A percentile compares a stretch with the other conserved stretches of the same genome.
These are phyloP conservation scores for Ormosia emarginata DNA, from an alignment of 306 rosid species.

Conservation along the genomic window DNA sequence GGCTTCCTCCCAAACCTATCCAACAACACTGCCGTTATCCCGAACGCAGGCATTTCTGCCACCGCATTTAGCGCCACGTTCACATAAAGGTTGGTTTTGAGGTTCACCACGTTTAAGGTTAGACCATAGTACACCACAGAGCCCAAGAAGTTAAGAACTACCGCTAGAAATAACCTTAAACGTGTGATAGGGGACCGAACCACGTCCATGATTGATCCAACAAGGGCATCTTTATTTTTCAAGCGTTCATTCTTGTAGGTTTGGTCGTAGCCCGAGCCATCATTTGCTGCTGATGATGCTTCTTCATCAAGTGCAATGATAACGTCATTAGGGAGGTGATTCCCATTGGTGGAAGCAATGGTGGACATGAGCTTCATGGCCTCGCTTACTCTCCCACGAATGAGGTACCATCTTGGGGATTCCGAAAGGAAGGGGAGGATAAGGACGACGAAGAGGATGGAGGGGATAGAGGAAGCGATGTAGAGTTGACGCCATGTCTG, in stretches of 20 bases:
- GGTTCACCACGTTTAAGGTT: slow-evolving; percentile 68
- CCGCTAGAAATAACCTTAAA: slow-evolving; percentile 52
- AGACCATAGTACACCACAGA: slow-evolving; percentile 85
- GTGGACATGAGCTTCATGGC: slow-evolving; percentile 64
- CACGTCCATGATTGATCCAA: slow-evolving; percentile 67
- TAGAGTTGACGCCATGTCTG: slow-evolving; percentile 74
- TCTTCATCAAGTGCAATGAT: slow-evolving; percentile 63
- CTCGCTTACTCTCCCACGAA: slow-evolving; percentile 55
- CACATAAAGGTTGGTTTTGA: slow-evolving; percentile 64
- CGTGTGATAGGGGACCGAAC: slow-evolving; percentile 57
- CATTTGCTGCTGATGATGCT: neutral
- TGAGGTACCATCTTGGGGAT: slow-evolving; percentile 95
- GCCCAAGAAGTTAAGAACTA: slow-evolving; percentile 55
- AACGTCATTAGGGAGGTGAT: slow-evolving; percentile 50
- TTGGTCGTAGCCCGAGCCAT: neutral
- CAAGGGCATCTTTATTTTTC: slow-evolving; percentile 33
- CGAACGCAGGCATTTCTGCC: slow-evolving; percentile 86
- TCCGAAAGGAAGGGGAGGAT: slow-evolving; percentile 74
- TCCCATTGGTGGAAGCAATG: slow-evolving; percentile 59
- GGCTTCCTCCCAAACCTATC: slow-evolving; percentile 64
- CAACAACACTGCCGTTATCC: slow-evolving; percentile 61
- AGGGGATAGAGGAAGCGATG: slow-evolving; percentile 68
- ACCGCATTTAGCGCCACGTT: slow-evolving; percentile 69
- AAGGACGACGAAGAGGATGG: slow-evolving; percentile 50
- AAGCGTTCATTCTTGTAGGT: neutral